A percentile compares a stretch with the other conserved stretches of the same genome.
Evolutionary conservation across 768 basidiomycete genomes (phyloP).

Genomic region (Dioszegia crocea): DNA sequence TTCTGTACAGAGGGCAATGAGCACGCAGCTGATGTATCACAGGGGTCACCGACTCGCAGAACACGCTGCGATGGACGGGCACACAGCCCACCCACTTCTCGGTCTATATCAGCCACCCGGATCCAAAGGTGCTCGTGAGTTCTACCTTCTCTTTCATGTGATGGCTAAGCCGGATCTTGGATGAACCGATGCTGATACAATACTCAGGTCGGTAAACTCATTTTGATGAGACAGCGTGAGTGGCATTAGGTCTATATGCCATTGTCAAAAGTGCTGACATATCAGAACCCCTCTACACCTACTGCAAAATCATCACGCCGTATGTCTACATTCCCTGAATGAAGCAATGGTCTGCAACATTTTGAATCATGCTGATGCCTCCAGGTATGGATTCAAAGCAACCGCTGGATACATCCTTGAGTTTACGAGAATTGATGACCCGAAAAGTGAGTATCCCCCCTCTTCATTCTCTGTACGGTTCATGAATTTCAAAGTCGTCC

Average conservation of each 20-base stretch:
- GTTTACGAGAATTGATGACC: background rate
- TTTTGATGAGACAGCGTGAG: no score
- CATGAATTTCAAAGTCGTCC: no score
- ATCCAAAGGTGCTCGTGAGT: conserved; percentile 35
- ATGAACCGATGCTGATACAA: background rate
- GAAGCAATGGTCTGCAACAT: no score
- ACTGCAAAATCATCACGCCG: background rate
- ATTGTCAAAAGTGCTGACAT: background rate
- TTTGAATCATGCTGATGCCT: background rate
- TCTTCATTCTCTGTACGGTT: no score
- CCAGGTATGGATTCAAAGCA: background rate
- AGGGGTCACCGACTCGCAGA: conserved; percentile 37
- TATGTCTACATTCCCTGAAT: no score
- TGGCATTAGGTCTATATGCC: no score
- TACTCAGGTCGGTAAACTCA: no score
- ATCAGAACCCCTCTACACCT: background rate
- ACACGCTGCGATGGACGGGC: conserved; percentile 41
- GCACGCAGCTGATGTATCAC: background rate
- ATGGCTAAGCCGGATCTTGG: background rate
- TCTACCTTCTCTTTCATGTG: background rate
- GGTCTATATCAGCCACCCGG: conserved; percentile 36
- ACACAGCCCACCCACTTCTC: conserved; percentile 27
- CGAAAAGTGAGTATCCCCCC: background rate
- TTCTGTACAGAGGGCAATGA: background rate
- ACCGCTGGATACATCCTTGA: background rate